A percentile compares a stretch with the other conserved stretches of the same genome.
Conservation (phyloP, 2,329 filamentous ascomycete species). For the Cytospora chrysosperma region DNA sequence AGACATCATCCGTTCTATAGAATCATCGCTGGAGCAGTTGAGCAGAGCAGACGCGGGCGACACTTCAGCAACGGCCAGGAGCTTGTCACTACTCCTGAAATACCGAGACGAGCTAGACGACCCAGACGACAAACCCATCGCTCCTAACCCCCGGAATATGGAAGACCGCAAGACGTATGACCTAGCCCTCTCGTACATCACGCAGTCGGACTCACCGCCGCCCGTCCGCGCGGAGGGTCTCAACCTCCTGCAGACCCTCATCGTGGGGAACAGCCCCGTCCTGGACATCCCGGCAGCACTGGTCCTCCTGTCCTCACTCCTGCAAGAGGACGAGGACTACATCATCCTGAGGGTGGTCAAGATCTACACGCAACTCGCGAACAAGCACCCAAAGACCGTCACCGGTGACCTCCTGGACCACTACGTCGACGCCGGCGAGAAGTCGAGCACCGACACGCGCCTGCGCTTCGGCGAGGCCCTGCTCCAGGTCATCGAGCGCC, state of each 20-base stretch:
- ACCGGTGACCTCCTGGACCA: constrained; percentile 63
- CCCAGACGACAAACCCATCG: constrained; percentile 36
- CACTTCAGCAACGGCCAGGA: constrained; percentile 53
- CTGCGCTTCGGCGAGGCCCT: constrained; percentile 69
- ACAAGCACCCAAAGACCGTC: constrained; percentile 61
- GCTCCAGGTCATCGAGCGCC: constrained; percentile 60
- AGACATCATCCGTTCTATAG: constrained; percentile 44
- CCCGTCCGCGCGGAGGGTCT: constrained; percentile 67
- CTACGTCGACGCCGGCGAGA: constrained; percentile 64
- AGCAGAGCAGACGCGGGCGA: constrained; percentile 40
- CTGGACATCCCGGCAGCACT: constrained; percentile 66
- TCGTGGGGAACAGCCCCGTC: constrained; percentile 54
- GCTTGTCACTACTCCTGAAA: constrained; percentile 54
- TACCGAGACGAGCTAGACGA: constrained; percentile 56
- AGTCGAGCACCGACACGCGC: constrained; percentile 59
- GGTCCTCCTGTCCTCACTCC: constrained; percentile 61
- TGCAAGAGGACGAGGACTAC: constrained; percentile 68
- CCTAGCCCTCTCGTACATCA: constrained; percentile 64
- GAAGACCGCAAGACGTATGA: constrained; percentile 63
- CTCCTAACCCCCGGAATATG: constrained; percentile 47
- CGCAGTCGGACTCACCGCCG: constrained; percentile 58
- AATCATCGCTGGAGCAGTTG: constrained; percentile 48
- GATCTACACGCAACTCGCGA: constrained; percentile 60
- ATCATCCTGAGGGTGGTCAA: constrained; percentile 69
- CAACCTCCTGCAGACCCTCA: constrained; percentile 57